phyloP scores from a whole-genome alignment of 2,329 filamentous ascomycete species.

The Ustulina deusta region DNA sequence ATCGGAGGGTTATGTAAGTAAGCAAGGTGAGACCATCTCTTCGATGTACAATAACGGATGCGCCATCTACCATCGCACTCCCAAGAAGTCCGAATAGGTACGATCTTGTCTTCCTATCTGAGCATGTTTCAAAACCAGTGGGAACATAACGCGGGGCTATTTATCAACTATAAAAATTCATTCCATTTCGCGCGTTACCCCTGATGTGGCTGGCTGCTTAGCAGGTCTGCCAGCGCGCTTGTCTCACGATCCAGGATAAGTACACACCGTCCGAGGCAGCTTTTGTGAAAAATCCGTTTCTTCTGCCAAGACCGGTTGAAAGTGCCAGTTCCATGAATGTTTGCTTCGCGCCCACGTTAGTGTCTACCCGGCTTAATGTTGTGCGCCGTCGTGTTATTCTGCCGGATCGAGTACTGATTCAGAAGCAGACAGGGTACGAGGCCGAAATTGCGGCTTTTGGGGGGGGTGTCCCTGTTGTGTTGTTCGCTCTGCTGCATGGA shows the following conservation, averaged over 20 bases:
- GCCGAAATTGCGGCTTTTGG: conserved; percentile 11
- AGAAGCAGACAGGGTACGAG: conserved; percentile 28
- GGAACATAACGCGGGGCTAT: conserved; percentile 44
- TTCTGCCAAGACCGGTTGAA: conserved; percentile 37
- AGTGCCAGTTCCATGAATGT: conserved; percentile 40
- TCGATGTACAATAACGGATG: conserved; percentile 35
- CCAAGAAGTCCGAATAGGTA: neutral
- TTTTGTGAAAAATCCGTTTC: conserved; percentile 41
- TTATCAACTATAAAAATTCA: conserved; percentile 38
- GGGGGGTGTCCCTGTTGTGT: conserved; percentile 33
- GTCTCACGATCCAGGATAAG: conserved; percentile 40
- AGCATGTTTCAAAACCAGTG: conserved; percentile 38
- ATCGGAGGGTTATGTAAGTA: conserved; percentile 3
- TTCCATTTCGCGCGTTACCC: conserved; percentile 41
- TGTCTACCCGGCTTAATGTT: conserved; percentile 38
- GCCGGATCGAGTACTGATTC: conserved; percentile 44
- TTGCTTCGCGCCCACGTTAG: conserved; percentile 39
- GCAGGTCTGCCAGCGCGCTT: conserved; percentile 40
- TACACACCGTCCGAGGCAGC: conserved; percentile 39
- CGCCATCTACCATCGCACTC: conserved; percentile 36
- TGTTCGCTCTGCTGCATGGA: conserved; percentile 42
- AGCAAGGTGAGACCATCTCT: conserved; percentile 4
- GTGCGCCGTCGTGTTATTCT: conserved; percentile 39
- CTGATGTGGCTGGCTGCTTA: conserved; percentile 37
- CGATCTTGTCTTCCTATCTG: conserved; percentile 30